phyloP scores from a whole-genome alignment of 768 basidiomycete species.

The Suillus fuscotomentosus region DNA sequence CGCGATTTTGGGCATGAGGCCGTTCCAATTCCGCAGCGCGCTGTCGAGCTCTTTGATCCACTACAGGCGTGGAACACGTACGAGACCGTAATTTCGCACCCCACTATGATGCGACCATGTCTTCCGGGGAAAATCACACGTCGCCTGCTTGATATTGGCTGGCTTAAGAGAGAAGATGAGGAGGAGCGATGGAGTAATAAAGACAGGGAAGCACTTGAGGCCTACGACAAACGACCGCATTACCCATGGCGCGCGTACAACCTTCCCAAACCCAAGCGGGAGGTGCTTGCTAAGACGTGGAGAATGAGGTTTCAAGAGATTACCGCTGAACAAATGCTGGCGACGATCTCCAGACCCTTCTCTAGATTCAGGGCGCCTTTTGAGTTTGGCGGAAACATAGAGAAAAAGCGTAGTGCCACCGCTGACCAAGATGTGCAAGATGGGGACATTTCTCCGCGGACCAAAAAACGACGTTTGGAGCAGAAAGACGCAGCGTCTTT shows the following conservation, averaged over 20 bases:
- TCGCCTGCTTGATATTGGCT: constrained; percentile 27
- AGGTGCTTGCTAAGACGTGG: constrained; percentile 25
- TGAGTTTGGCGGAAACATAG: constrained; percentile 12
- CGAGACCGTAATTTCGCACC: constrained; percentile 22
- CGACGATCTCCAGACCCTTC: constrained; percentile 22
- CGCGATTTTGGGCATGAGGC: constrained; percentile 31
- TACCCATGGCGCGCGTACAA: constrained; percentile 28
- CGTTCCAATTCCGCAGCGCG: constrained; percentile 14
- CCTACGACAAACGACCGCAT: constrained; percentile 20
- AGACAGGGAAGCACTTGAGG: constrained; percentile 25
- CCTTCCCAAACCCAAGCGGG: constrained; percentile 23
- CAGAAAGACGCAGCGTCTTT: neutral
- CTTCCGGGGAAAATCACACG: constrained; percentile 26
- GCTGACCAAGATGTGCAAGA: constrained; percentile 12
- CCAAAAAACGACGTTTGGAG: constrained; percentile 28
- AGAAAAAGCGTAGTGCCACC: constrained; percentile 24
- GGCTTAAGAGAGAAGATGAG: constrained; percentile 24
- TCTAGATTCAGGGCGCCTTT: constrained; percentile 16
- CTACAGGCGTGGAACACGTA: constrained; percentile 31
- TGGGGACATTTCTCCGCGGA: constrained; percentile 16
- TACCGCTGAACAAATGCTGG: constrained; percentile 29
- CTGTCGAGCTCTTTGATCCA: constrained; percentile 31
- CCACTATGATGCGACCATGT: constrained; percentile 15
- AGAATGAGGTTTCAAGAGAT: constrained; percentile 28
- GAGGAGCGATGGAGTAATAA: constrained; percentile 22